Evolutionary conservation across 257 asterid species (phyloP).

Genomic region (Cruciata laevipes): DNA sequence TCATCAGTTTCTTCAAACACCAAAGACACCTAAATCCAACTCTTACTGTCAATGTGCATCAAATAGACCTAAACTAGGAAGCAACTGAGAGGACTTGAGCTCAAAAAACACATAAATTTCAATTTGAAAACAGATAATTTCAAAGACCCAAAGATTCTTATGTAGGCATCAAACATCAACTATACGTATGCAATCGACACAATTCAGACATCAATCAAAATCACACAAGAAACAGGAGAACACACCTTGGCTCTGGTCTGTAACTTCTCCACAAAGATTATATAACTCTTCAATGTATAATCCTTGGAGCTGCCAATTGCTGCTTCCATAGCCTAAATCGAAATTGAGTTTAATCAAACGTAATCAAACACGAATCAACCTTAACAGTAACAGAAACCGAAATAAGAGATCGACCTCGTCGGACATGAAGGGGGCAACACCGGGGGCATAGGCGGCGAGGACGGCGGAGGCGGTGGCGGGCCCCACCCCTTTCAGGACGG

Average conservation of each 20-base stretch:
- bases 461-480: conserved; percentile 96
- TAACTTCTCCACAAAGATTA: conserved; percentile 54
- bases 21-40: neutral
- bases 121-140: neutral
- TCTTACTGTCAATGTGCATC: too few species aligned
- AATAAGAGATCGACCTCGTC: conserved; percentile 52
- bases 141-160: neutral
- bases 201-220: neutral
- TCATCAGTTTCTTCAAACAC: neutral
- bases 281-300: conserved; percentile 64
- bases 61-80: neutral
- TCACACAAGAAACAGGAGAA: neutral
- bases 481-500: conserved; percentile 82
- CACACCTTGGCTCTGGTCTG: conserved; percentile 69
- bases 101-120: too few species aligned
- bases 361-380: neutral
- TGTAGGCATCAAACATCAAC: neutral
- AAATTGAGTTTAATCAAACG: conserved; percentile 7
- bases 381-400: neutral
- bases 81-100: neutral
- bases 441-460: conserved; percentile 79
- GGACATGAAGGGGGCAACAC: conserved; percentile 84
- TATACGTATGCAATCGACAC: neutral
- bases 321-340: conserved; percentile 60
- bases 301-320: conserved; percentile 66